Evolutionary conservation across 176 grass and related monocot species (phyloP).

Genomic region (Pharus latifolius): DNA sequence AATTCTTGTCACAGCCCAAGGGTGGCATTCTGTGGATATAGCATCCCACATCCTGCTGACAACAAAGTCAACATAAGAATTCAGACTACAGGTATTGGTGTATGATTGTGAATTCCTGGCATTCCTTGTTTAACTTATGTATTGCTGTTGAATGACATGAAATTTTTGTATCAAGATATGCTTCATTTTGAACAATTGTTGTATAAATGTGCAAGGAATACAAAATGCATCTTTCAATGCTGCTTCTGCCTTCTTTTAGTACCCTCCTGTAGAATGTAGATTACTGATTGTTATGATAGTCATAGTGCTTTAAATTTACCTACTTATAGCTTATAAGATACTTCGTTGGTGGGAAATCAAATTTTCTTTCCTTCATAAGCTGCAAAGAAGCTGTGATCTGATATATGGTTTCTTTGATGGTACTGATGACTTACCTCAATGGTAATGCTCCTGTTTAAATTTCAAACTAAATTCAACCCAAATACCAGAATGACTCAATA

Average conservation of each 20-base stretch:
- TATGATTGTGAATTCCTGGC: not conserved
- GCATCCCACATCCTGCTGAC: conserved; percentile 80
- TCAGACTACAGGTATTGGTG: conserved; percentile 56
- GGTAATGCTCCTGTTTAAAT: not conserved
- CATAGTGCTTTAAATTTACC: not conserved
- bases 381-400: not conserved
- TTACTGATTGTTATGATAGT: not conserved
- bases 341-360: not conserved
- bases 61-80: conserved; percentile 86
- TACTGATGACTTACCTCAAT: not conserved
- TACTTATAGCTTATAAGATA: not conserved
- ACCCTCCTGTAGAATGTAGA: not conserved
- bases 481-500: not conserved
- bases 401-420: not conserved
- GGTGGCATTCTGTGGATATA: conserved; percentile 82
- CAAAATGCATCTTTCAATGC: too few species aligned
- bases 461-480: not conserved
- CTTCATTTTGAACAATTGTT: not conserved
- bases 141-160: not conserved
- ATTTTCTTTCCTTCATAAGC: not conserved
- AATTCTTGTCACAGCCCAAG: conserved; percentile 52
- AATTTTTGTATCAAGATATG: not conserved
- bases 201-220: not conserved
- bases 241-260: not conserved
- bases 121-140: not conserved